A percentile compares a stretch with the other conserved stretches of the same genome.
Evolutionary conservation across 1,284 basidiomycete species (phyloP).

Genomic region (Mycosarcoma mackinlayi): DNA sequence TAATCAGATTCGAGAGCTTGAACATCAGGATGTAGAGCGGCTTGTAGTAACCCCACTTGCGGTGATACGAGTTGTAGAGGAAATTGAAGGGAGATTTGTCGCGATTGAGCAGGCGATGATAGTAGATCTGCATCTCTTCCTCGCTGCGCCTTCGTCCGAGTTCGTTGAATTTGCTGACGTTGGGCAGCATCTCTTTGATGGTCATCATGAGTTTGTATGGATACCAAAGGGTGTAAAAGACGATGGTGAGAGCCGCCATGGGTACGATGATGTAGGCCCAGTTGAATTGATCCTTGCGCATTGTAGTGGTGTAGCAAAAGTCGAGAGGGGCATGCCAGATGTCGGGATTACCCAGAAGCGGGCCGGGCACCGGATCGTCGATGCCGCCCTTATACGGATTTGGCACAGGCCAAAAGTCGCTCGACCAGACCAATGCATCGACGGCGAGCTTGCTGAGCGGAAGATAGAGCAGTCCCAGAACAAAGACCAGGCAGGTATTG

Average conservation of each 20-base stretch:
- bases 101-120: constrained; percentile 75
- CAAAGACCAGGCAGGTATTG: constrained; percentile 58
- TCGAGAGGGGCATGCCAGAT: constrained; percentile 73
- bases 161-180: constrained; percentile 78
- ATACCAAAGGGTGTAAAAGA: constrained; percentile 78
- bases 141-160: constrained; percentile 74
- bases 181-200: constrained; percentile 75
- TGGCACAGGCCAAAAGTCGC: constrained; percentile 60
- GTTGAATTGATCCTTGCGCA: constrained; percentile 79
- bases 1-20: constrained; percentile 77
- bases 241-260: constrained; percentile 73
- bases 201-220: constrained; percentile 75
- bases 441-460: constrained; percentile 63
- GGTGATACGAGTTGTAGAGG: constrained; percentile 72
- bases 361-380: constrained; percentile 55
- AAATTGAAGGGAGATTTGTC: constrained; percentile 80
- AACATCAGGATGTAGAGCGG: constrained; percentile 69
- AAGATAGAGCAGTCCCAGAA: constrained; percentile 55
- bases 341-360: constrained; percentile 73
- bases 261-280: constrained; percentile 77
- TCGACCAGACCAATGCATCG: constrained; percentile 61
- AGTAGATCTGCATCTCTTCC: constrained; percentile 77
- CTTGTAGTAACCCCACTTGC: constrained; percentile 71
- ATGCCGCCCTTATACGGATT: constrained; percentile 76
- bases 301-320: constrained; percentile 77